phyloP scores from a whole-genome alignment of 306 rosid genomes.

The Ceratonia siliqua region DNA sequence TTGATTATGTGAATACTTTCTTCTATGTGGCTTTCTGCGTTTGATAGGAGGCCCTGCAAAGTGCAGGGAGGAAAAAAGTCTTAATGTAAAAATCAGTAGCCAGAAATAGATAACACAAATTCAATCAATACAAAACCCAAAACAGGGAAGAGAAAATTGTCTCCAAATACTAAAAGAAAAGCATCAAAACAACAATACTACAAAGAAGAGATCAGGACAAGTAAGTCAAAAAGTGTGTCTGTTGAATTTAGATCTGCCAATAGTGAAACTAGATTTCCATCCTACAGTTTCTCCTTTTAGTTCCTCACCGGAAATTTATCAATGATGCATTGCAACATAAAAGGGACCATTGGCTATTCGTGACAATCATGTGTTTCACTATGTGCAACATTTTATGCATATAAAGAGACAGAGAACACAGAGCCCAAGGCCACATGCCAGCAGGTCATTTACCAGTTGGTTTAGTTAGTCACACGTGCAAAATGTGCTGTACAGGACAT shows the following conservation, averaged over 20 bases:
- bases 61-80: background rate
- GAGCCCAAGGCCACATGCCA: background rate
- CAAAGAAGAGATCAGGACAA: background rate
- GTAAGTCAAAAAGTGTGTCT: background rate
- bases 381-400: background rate
- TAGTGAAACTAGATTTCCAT: background rate
- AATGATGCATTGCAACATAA: background rate
- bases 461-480: slow-evolving; percentile 8
- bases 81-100: background rate
- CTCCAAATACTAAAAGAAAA: background rate
- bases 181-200: background rate
- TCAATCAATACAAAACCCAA: background rate
- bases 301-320: background rate
- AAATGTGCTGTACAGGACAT: background rate
- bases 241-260: background rate
- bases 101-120: background rate
- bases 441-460: slow-evolving; percentile 8
- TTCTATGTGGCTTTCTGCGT: slow-evolving; percentile 84
- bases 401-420: slow-evolving; percentile 5
- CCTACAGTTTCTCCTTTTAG: background rate
- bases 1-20: slow-evolving; percentile 75
- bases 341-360: slow-evolving; percentile 7
- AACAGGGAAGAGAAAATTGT: background rate
- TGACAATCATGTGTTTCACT: background rate
- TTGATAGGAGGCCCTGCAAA: slow-evolving; percentile 76